Evolutionary conservation across 1,284 basidiomycete species (phyloP), one percentile per base, ranked within the genome.

Genomic region (Ustilago esculenta): DNA sequence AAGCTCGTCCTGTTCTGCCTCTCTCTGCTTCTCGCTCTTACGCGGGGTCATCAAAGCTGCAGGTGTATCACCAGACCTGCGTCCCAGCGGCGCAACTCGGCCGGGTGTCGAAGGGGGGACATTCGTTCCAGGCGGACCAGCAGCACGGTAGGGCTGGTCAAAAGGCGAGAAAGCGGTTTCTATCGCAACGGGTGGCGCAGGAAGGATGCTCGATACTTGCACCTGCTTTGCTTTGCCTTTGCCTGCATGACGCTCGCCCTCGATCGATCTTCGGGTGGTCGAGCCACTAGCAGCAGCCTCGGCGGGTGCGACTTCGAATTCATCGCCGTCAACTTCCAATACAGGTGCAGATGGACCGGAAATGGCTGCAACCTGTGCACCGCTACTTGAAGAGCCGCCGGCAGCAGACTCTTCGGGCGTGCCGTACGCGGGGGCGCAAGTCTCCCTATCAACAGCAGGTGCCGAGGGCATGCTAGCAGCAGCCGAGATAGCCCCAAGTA

Each of bases 151-250:
- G 0, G 73, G 73, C 50, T 73, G 44, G 25, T 75, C 73, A 34
- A 75, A 75, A 12, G 52, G 73, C 32, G 72, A 75, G 20, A 73
- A 75, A 4, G 71, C 52, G 2, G 71, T 29, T 18, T 66, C 41
- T 20, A 71, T 30, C 1, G 72, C 43, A 3, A 43, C 36, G 1
- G 72, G 74, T 18, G 74, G 72, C 1, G 60, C 71, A 14, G 74
- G 74, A 5, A 67, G 41, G 20, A 54, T 2, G 14, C 39, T 41
- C 10, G 36, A 23, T 14, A 37, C n/a, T 11, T 39, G 12, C 4
- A 15, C 25, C 15, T 58, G 51, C 18, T 56, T 63, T 2, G 20
- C 58, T 50, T 55, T 71, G 24, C 68, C 55, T 41, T 71, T 72
- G 17, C 54, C 48, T 20, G 27, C 17, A 11, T n/a, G 27, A 0